Base-by-base conservation (phyloP, 2,329 filamentous ascomycete genomes). In the Colletotrichum destructivum region DNA sequence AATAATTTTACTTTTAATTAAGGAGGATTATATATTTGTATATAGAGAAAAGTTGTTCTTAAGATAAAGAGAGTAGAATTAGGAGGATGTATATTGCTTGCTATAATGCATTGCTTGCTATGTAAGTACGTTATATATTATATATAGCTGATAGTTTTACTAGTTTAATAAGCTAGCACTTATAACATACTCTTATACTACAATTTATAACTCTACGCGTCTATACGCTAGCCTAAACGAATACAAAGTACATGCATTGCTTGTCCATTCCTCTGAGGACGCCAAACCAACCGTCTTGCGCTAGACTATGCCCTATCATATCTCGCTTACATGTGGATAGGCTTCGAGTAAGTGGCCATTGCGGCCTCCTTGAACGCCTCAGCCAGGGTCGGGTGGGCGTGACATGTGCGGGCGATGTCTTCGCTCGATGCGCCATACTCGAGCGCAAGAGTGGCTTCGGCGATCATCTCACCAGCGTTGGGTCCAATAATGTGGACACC, bases 301-400 rank as follows among this genome's bases (percentile, higher is more conserved):
- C 6, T 6, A 23, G 26, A 42, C n/a, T 8, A 47, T 35, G 35
- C 23, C n/a, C 18, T 13, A 15, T 35, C n/a, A 18, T 42, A 35
- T 52, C 23, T 46, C 31, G 2, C 65, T 84, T 93, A 99, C 85
- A 93, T 97, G 88, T 99, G 96, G 82, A 99, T 98, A 76, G 96
- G 92, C 88, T 98, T 96, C 79, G 92, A 90, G 87, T 97, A 95
- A 62, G 96, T 98, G 74, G 94, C 94, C 96, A 99, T 98, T 77
- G 96, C 96, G 79, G 96, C 96, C 90, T 99, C 96, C 89, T 99
- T 99, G 90, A 99, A 98, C 55, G 96, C 96, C 88, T 99, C 96
- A 31, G 96, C 92, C 72, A 99, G 89, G 62, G 95, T 98, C 68
- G 96, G 96, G 86, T 99, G 96, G 67, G 96, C 96, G 85, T 99